Evolutionary conservation across 495 filamentous ascomycete genomes (phyloP), one percentile per base, ranked within the genome.

Genomic region (Podospora pseudoanserina): DNA sequence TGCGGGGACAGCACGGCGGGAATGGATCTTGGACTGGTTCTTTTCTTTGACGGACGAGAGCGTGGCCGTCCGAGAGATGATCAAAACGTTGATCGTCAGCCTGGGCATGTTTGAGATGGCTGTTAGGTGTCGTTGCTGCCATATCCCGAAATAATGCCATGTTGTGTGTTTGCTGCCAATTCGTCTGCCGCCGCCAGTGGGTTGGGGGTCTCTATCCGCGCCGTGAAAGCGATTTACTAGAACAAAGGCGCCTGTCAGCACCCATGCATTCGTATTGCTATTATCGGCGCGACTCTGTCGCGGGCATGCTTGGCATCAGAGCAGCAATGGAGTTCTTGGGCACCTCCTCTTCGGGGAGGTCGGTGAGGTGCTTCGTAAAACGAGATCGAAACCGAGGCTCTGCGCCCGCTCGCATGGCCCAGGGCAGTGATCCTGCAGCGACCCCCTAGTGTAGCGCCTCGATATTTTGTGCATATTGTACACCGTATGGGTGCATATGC

Each of bases 381-480:
- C 30, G 27, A 58, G 13, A 39, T 64, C 64, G 68, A 68, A 71
- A 68, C 65, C 65, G 69, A 71, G 65, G 69, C 69, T 71, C 65
- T 71, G 65, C 64, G 53, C 60, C 16, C 16, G 32, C 58, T 63
- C 28, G 58, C 60, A 18, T 67, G 65, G 57, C 63, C 57, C 59
- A 53, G 57, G 11, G 55, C 5, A 16, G 16, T 30, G 27, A 61
- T 60, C 20, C 19, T 63, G 56, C 44, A 32, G 65, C 15, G 19
- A 49, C 39, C 39, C 39, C 39, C 59, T 60, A 32, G 56, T 5
- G 26, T 60, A 32, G 56, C 19, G 26, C 30, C 19, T 18, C 30
- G n/a, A 32, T 18, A 23, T 26, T 60, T 26, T 26, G 23, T 26
- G 34, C 28, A 19, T 27, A 19, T 58, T 34, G 19, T 54, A 30